phyloP scores from a whole-genome alignment of 2,329 filamentous ascomycete genomes.

The Fusarium haematococcum region DNA sequence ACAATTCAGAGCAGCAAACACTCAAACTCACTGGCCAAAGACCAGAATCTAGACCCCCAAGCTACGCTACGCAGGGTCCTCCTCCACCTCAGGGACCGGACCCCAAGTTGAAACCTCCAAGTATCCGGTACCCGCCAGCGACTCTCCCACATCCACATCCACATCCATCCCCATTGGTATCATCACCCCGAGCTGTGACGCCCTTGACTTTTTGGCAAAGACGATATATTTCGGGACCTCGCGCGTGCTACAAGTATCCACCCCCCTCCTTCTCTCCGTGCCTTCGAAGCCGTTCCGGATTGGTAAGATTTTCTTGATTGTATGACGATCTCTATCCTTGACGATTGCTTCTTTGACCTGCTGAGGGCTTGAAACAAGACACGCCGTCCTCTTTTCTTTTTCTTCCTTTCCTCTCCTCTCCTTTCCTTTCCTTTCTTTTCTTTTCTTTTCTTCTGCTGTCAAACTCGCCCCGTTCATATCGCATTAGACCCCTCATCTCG shows the following conservation, averaged over 20 bases:
- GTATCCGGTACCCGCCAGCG: constrained; percentile 27
- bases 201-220: constrained; percentile 18
- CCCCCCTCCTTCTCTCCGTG: constrained; percentile 15
- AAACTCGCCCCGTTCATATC: not conserved
- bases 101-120: constrained; percentile 3
- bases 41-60: not conserved
- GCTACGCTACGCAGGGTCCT: constrained; percentile 35
- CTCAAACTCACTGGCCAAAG: not conserved
- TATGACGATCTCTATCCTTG: constrained; percentile 44
- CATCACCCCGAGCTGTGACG: constrained; percentile 24
- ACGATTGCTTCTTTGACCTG: constrained; percentile 6
- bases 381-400: constrained; percentile 11
- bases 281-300: constrained; percentile 34
- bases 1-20: not conserved
- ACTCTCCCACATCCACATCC: not conserved
- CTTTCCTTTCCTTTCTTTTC: not conserved
- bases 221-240: constrained; percentile 18
- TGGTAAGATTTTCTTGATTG: constrained; percentile 39
- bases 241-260: not conserved
- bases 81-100: constrained; percentile 17
- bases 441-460: not conserved
- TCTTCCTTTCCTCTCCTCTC: not conserved
- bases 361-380: constrained; percentile 12
- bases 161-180: not conserved
- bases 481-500: not conserved